Evolutionary conservation across 225 moss, liverwort and hornwort genomes (phyloP).

Genomic region (Antitrichia curtipendula): DNA sequence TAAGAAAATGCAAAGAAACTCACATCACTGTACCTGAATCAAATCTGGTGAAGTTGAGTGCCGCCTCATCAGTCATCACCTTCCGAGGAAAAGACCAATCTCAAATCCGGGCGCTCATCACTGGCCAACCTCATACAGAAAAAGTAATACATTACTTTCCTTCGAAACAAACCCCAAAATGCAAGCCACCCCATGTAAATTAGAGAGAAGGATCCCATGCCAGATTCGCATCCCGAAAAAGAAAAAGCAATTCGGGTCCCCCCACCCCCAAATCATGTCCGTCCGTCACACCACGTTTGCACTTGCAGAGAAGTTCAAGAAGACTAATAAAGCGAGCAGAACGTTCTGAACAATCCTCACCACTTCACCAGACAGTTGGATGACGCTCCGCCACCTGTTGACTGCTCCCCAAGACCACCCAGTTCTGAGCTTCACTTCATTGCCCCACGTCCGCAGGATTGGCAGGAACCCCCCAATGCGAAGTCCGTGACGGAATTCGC

Average conservation of each 20-base stretch:
- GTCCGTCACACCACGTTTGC: not conserved
- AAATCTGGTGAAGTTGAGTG: not conserved
- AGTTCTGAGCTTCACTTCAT: not conserved
- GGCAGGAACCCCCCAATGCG: not conserved
- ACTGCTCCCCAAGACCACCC: not conserved
- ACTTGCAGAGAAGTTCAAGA: not conserved
- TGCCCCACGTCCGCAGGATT: not conserved
- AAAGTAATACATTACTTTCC: not conserved
- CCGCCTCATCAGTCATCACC: not conserved
- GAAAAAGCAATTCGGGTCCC: not conserved
- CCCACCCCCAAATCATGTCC: not conserved
- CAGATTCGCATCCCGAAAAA: not conserved
- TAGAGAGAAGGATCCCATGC: not conserved
- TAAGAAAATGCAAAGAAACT: not conserved
- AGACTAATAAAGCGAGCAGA: not conserved
- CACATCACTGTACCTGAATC: not conserved
- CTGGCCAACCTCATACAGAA: not conserved
- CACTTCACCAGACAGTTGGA: not conserved
- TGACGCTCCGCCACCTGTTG: not conserved
- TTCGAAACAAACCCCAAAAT: not conserved
- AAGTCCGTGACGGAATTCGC: not conserved
- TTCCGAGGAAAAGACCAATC: not conserved
- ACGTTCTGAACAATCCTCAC: not conserved
- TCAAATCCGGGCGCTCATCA: not conserved
- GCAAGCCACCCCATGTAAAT: not conserved